phyloP scores from a whole-genome alignment of 805 yeast genomes.

The Kregervanrija pseudodelftensis region DNA sequence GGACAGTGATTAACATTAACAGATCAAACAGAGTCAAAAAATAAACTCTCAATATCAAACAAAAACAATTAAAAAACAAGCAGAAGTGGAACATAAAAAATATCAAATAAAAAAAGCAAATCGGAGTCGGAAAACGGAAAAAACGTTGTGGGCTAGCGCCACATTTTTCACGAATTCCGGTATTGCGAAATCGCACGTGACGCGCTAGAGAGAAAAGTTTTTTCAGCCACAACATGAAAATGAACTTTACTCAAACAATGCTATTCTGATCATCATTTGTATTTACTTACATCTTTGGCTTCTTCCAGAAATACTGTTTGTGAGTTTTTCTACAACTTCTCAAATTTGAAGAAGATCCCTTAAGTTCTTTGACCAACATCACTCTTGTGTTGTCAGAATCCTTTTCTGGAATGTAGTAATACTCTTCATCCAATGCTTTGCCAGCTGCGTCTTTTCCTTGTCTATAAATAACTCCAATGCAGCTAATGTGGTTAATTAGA shows the following conservation, averaged over 20 bases:
- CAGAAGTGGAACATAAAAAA: too few species aligned
- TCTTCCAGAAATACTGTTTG: slow-evolving; percentile 78
- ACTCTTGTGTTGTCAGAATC: slow-evolving; percentile 71
- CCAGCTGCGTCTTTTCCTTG: slow-evolving; percentile 96
- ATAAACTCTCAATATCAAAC: too few species aligned
- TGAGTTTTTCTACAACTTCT: slow-evolving; percentile 90
- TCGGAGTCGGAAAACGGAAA: too few species aligned
- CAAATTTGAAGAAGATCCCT: slow-evolving; percentile 68
- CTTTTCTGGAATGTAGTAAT: slow-evolving; percentile 79
- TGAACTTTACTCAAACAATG: background rate
- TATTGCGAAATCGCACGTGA: too few species aligned
- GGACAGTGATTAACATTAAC: too few species aligned
- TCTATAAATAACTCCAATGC: slow-evolving; percentile 85
- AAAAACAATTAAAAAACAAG: too few species aligned
- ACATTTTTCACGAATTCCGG: too few species aligned
- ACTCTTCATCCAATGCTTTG: slow-evolving; percentile 87
- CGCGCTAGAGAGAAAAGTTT: too few species aligned
- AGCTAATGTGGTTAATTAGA: slow-evolving; percentile 36
- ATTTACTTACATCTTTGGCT: slow-evolving; percentile 31
- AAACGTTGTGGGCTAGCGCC: too few species aligned
- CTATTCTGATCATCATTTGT: background rate
- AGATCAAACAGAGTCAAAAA: too few species aligned
- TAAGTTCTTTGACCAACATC: slow-evolving; percentile 60
- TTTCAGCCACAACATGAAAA: too few species aligned
- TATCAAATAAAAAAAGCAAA: too few species aligned